phyloP scores from a whole-genome alignment of 495 filamentous ascomycete genomes.

The Penicillium bovifimosum region DNA sequence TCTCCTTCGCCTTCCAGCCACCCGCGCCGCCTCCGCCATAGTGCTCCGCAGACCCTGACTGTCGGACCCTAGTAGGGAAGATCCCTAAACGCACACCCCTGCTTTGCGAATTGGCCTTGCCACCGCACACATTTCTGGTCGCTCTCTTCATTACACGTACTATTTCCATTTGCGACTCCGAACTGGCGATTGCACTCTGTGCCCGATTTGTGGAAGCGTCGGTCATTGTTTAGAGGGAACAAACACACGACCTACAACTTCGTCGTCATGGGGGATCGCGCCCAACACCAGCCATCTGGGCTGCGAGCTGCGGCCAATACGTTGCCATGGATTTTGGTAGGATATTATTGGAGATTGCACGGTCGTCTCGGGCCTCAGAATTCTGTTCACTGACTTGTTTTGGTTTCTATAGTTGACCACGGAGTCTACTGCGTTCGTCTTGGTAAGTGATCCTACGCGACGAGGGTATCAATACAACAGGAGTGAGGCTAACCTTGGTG shows the following conservation, averaged over 20 bases:
- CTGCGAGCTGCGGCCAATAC: conserved; percentile 71
- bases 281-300: conserved; percentile 34
- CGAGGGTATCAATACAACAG: neutral
- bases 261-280: conserved; percentile 34
- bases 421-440: conserved; percentile 37
- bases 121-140: neutral
- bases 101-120: neutral
- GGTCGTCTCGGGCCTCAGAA: neutral
- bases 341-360: conserved; percentile 9
- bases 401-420: conserved; percentile 29
- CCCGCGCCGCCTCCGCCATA: conserved; percentile 20
- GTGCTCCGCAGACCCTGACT: conserved; percentile 18
- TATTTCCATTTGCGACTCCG: neutral
- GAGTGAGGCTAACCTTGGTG: conserved; percentile 10
- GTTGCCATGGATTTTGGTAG: conserved; percentile 72
- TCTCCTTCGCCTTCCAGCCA: conserved; percentile 10
- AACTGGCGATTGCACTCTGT: neutral
- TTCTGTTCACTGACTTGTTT: conserved; percentile 15
- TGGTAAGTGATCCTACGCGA: conserved; percentile 29
- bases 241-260: conserved; percentile 6
- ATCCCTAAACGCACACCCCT: conserved; percentile 11
- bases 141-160: neutral
- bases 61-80: conserved; percentile 13
- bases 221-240: conserved; percentile 3
- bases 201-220: conserved; percentile 9